These are phyloP conservation scores for Clitopilus passeckerianus DNA, from an alignment of 768 basidiomycete species.

Conservation along the genomic window DNA sequence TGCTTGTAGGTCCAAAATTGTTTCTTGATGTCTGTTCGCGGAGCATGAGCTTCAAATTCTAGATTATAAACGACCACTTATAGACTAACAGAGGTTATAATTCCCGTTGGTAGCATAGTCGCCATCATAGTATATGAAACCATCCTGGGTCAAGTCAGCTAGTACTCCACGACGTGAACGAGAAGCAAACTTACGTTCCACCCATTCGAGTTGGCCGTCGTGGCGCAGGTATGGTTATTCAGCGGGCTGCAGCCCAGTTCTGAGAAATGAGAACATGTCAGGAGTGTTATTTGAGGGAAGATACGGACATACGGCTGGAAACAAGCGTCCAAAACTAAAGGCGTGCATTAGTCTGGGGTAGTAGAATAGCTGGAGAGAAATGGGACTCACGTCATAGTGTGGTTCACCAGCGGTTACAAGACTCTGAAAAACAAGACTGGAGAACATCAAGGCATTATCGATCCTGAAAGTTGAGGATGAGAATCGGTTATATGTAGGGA, in stretches of 20 bases:
- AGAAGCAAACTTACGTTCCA: slow-evolving; percentile 29
- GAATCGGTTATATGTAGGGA: neutral
- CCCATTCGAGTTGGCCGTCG: slow-evolving; percentile 29
- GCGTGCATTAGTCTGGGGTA: neutral
- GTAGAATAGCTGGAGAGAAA: neutral
- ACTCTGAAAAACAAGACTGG: slow-evolving; percentile 32
- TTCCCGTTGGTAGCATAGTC: slow-evolving; percentile 32
- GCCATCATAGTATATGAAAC: slow-evolving; percentile 36
- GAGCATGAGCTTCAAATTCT: no score
- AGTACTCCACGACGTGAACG: neutral
- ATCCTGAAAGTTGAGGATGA: slow-evolving; percentile 15
- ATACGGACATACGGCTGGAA: slow-evolving; percentile 21
- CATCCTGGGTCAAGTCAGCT: slow-evolving; percentile 17
- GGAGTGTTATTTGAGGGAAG: neutral
- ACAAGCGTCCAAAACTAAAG: slow-evolving; percentile 33
- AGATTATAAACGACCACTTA: no score
- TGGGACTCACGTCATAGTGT: slow-evolving; percentile 29
- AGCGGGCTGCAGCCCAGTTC: slow-evolving; percentile 34
- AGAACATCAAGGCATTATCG: slow-evolving; percentile 32
- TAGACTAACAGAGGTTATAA: slow-evolving; percentile 25
- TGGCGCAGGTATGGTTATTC: slow-evolving; percentile 26
- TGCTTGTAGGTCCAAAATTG: slow-evolving; percentile 36
- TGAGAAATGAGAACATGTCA: slow-evolving; percentile 2
- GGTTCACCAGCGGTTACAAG: slow-evolving; percentile 28
- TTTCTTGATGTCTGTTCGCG: slow-evolving; percentile 25